phyloP scores from a whole-genome alignment of 495 filamentous ascomycete species.

The Parathielavia appendiculata region DNA sequence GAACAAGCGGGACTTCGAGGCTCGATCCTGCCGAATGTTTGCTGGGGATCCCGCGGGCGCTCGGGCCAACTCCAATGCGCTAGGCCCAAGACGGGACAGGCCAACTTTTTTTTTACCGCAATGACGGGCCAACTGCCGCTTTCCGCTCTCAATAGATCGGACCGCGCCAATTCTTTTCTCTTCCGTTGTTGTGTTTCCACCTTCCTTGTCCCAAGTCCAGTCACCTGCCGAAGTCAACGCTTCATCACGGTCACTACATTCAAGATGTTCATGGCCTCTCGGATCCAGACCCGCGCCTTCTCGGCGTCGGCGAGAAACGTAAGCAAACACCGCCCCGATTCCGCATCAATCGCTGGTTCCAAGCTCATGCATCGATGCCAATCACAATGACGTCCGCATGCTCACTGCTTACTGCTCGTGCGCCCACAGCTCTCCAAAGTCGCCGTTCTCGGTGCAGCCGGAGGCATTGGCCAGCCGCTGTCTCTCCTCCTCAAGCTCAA shows the following conservation, averaged over 20 bases:
- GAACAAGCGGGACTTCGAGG: conserved; percentile 26
- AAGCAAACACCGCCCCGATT: conserved; percentile 26
- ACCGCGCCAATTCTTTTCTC: conserved; percentile 14
- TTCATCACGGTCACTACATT: conserved; percentile 16
- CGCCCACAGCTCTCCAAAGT: conserved; percentile 82
- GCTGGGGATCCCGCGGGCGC: conserved; percentile 1
- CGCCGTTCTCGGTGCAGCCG: conserved; percentile 88
- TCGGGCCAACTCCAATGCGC: conserved; percentile 13
- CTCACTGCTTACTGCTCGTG: conserved; percentile 4
- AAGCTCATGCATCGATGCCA: conserved; percentile 1
- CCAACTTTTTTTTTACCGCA: conserved; percentile 29
- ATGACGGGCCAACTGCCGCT: conserved; percentile 3
- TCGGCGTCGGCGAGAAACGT: conserved; percentile 89
- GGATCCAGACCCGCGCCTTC: conserved; percentile 86
- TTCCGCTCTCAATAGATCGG: neutral
- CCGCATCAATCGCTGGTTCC: neutral
- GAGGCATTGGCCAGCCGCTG: conserved; percentile 96
- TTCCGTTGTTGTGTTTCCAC: conserved; percentile 12
- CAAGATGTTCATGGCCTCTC: conserved; percentile 76
- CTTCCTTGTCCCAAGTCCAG: neutral
- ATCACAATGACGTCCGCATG: conserved; percentile 26
- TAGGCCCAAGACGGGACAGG: conserved; percentile 16
- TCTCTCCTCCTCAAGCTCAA: conserved; percentile 98
- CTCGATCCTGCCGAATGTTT: conserved; percentile 24
- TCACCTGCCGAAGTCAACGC: neutral